Evolutionary conservation across 2,329 filamentous ascomycete genomes (phyloP), one percentile per base, ranked within the genome.

Genomic region (Plenodomus tracheiphilus): DNA sequence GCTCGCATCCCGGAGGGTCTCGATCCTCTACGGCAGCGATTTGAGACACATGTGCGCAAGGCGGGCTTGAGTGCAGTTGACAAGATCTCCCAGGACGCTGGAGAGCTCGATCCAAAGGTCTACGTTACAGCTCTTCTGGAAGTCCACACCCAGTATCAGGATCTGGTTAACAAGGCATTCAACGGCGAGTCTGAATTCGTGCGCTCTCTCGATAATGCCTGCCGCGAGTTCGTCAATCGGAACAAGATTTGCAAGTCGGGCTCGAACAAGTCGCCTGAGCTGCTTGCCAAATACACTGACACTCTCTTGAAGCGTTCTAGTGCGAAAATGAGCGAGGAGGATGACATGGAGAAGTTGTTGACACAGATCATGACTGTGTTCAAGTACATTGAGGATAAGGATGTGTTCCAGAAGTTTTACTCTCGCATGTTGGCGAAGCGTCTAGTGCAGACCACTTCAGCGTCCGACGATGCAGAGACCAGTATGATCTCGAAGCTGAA

Each of bases 401-500:
- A 99, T 68, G 95, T 99, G 4, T 99, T 99, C 82, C 94, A 97
- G 74, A 99, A 97, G 74, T 99, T 97, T 76, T 99, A 99, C 76
- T 96, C 93, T 2, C 89, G 92, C 55, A 96, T 96, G 87, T 79
- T 99, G 62, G 94, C 94, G 41, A 91, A 96, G 72, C 91, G 94
- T 64, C 78, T 99, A 46, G 94, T 99, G 16, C 91, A 97, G 73
- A 91, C 89, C 71, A 97, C 88, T 70, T 97, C 94, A 0, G 94
- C 94, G 2, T 97, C 92, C 2, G 92, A 96, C 61, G 94, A 99
- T 75, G 93, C 94, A 1, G 94, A 99, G 79, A 97, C 91, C 0
- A 97, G 91, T 77, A 99, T 99, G 94, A 99, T 99, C 74, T 92
- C 89, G 78, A 99, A 97, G 77, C 81, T 99, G 59, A 99, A 99